A percentile compares a stretch with the other conserved stretches of the same genome.
phyloP scores from a whole-genome alignment of 179 eudicot species.

The Actinidia arguta region DNA sequence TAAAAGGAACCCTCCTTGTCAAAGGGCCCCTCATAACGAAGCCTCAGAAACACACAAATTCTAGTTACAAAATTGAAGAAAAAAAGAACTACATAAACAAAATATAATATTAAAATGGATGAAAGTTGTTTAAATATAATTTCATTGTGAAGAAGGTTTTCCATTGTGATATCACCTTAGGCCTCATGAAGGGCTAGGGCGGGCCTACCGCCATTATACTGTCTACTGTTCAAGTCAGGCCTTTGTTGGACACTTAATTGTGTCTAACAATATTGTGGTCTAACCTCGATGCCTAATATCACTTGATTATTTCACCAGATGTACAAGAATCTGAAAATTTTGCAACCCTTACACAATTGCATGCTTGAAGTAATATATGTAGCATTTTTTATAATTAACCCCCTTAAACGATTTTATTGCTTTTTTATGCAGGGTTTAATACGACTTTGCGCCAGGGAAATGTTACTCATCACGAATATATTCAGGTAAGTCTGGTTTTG shows the following conservation, averaged over 20 bases:
- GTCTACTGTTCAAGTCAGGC: conserved; percentile 1
- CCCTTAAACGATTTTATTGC: neutral
- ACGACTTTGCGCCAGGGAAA: conserved; percentile 98
- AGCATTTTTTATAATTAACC: neutral
- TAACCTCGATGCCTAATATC: neutral
- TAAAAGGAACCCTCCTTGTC: too few relatives aligned
- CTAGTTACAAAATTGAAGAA: too few relatives aligned
- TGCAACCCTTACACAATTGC: neutral
- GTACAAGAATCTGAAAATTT: neutral
- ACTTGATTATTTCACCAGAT: neutral
- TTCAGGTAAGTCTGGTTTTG: conserved; percentile 65
- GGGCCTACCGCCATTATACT: neutral
- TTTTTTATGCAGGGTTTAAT: conserved; percentile 76
- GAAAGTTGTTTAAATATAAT: too few relatives aligned
- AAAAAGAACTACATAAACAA: too few relatives aligned
- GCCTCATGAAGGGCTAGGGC: too few relatives aligned
- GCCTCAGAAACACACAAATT: too few relatives aligned
- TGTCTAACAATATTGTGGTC: neutral
- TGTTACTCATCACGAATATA: conserved; percentile 98
- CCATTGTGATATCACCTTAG: too few relatives aligned
- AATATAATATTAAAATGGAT: too few relatives aligned
- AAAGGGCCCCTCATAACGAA: too few relatives aligned
- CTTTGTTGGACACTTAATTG: neutral
- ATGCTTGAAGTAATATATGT: too few relatives aligned
- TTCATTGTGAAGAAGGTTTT: too few relatives aligned